Base-by-base conservation (phyloP, 2,329 filamentous ascomycete species). In the Arthrobotrys entomopaga region DNA sequence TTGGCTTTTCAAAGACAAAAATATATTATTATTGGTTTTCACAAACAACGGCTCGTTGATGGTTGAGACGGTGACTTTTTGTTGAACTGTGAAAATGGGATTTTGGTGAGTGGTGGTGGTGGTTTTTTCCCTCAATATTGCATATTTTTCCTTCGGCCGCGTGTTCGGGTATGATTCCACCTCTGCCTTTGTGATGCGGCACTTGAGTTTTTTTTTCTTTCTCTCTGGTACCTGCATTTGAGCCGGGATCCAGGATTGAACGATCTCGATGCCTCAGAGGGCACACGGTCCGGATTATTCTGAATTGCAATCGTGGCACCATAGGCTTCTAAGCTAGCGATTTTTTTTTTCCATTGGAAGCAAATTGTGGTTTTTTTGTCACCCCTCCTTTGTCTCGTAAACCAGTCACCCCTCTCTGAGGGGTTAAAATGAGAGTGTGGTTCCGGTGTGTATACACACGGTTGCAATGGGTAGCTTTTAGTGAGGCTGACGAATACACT, bases 221-320 rank as follows among this genome's bases (percentile, higher is more conserved):
- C 29, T 34, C 10, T 34, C 29, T 61, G 56, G 70, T 74, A 74
- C 70, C 70, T 74, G 70, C 70, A 74, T 65, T 53, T 56, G 63
- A 49, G 22, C 70, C 43, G 24, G 60, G 69, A 57, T 73, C 63
- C 58, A 48, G 63, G 61, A 50, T 67, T 52, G 48, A 22, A 15
- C 60, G 34, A 49, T 60, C 42, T 54, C 46, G 64, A 60, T 56
- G 56, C 57, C 57, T 70, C 50, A 70, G 15, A 54, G 42, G 42
- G 58, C 24, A 24, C 57, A 34, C 58, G 57, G 57, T 57, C 58
- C 52, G 65, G 53, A 40, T 42, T 46, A 48, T 26, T 15, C 46
- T 50, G 7, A 11, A 38, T 20, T 46, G 60, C 16, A 22, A 29
- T 43, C n/a, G 19, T 26, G 49, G 34, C 29, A 54, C n/a, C 19